Evolutionary conservation across 202 grass and related monocot species (phyloP), one percentile per base, ranked within the genome.

Genomic region (Dendrocalamus latiflorus): DNA sequence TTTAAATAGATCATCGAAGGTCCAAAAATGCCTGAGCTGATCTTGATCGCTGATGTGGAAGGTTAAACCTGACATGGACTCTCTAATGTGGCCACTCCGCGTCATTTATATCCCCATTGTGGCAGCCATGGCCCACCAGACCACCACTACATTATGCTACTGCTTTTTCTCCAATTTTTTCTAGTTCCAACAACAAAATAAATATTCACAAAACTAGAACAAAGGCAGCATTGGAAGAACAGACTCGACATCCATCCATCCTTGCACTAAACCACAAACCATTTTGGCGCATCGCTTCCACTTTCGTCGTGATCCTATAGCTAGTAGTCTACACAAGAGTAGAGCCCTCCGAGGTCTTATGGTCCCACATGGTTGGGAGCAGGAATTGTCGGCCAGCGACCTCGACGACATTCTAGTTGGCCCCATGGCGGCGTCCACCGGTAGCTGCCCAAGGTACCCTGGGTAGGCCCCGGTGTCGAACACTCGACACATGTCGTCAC

Each of bases 351-450:
- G 91, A 83, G 13, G 90, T 97, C 22, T 39, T 76, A 20, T 91
- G 94, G 83, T 97, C 89, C 76, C 87, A 97, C 85, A 97, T 90
- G 50, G 94, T 90, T 17, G 94, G 91, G 0, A 97, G 55, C 15
- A 97, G 60, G 78, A 83, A 97, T 38, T 74, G 81, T 11, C 91
- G 93, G 14, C 91, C 91, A 13, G 48, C 56, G 13, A 88, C 57
- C 6, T 89, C 94, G 28, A 90, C 81, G 25, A 84, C 89, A 10
- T 93, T 93, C 74, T 89, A 94, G 63, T 88, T 94, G 25, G 89
- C 94, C 14, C 91, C 4, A 85, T 92, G 6, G 81, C 49, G 33
- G 76, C 30, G 73, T 97, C 94, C 9, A 97, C 74, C 8, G 81
- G 53, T 39, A 97, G 14, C 81, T 91, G 70, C 3, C 94, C 91